Base-by-base conservation (phyloP, 192 early-diverging fungal genomes). In the Rhizoclosmatium sp. region DNA sequence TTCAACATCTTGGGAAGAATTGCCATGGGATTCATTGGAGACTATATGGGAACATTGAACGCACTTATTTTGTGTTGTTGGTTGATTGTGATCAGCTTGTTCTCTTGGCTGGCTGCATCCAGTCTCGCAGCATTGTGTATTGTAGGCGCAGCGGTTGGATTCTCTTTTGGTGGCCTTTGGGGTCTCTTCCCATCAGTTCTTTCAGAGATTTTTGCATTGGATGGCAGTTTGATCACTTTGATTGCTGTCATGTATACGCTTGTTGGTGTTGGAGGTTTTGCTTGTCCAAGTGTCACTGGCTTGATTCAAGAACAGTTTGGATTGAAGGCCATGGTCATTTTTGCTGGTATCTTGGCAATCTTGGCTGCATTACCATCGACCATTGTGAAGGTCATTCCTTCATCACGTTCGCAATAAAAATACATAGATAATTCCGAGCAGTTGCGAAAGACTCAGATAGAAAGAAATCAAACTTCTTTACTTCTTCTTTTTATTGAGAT, bases 1-100 rank as follows among this genome's bases (percentile, higher is more conserved):
- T 91, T 87, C 3, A 86, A 87, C 2, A 90, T 88, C 67, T 44
- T 92, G 7, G 93, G 93, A 3, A 85, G 93, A 54, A 84, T 94
- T 64, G 75, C 86, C 9, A 87, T 92, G 59, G 93, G 93, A 1
- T 88, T 86, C 62, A 82, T 82, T 21, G 88, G 90, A 4, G 93
- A 93, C 49, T 70, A 59, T 49, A 69, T 89, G n/a, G 93, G 93
- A 21, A 89, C 89, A 65, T 79, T 92, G 76, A 93, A 93, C 77
- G 86, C 86, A 2, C 78, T 93, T 16, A 85, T 85, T 41, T 71
- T 84, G 0, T 88, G 87, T 67, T 83, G 84, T 3, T 12, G 84
- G 9, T 54, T 80, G 4, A 76, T 64, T 14, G 60, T 78, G 0
- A 23, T 84, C 1, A 23, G 78, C 1, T 68, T 85, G 0, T 64